A percentile compares a stretch with the other conserved stretches of the same genome.
Conservation (phyloP, 176 grass and related monocot genomes). For the Microstegium vimineum region DNA sequence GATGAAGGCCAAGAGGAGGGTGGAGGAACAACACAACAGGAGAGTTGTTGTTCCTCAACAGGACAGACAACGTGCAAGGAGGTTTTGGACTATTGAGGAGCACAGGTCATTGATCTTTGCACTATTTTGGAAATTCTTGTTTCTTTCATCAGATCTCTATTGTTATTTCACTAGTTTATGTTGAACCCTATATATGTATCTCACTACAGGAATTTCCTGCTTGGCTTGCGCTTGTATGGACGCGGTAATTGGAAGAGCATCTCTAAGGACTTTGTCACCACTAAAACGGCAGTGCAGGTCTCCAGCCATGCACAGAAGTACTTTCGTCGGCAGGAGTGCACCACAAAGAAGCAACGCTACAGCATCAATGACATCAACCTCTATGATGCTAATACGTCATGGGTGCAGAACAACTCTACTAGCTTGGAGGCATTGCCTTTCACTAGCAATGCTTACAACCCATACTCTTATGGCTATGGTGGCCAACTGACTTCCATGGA, state of each 20-base stretch:
- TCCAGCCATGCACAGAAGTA: slow-evolving; percentile 37
- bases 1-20: background rate
- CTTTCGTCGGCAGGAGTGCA: background rate
- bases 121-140: background rate
- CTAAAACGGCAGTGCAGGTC: slow-evolving; percentile 1
- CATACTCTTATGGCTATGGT: background rate
- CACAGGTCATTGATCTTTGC: slow-evolving; percentile 16
- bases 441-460: background rate
- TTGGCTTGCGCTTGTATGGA: background rate
- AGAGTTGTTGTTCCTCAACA: background rate
- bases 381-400: background rate
- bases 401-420: background rate
- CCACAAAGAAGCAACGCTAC: background rate
- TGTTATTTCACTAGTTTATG: background rate
- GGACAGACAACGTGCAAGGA: background rate
- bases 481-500: background rate
- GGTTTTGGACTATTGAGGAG: slow-evolving; percentile 12
- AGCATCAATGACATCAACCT: slow-evolving; percentile 25
- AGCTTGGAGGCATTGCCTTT: background rate
- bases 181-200: background rate
- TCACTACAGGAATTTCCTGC: slow-evolving; percentile 7
- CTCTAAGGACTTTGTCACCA: slow-evolving; percentile 20
- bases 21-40: background rate
- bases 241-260: slow-evolving; percentile 28
- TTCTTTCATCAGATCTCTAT: background rate